These are phyloP conservation scores for button mushroom (Agaricus bisporus) DNA, from an alignment of 768 basidiomycete species.

Conservation along the genomic window DNA sequence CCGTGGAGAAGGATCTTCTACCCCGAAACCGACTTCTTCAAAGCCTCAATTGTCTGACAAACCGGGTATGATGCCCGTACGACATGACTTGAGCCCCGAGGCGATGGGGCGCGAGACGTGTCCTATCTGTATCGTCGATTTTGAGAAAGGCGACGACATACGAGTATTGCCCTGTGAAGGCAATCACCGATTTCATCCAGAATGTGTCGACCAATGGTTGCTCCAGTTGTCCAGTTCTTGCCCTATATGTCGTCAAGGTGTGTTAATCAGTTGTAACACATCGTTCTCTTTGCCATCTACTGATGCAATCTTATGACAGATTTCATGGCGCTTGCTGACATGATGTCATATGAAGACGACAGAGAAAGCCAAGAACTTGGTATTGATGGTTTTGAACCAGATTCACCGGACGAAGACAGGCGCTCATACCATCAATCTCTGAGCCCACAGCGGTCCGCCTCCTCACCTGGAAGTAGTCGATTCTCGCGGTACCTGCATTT, in stretches of 20 bases:
- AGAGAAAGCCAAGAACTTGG: constrained; percentile 3
- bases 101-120: constrained; percentile 81
- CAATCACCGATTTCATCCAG: constrained; percentile 84
- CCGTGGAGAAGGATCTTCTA: constrained; percentile 14
- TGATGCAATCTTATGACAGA: constrained; percentile 23
- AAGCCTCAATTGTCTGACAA: constrained; percentile 7
- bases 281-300: background rate
- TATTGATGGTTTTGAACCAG: background rate
- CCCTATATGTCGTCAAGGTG: constrained; percentile 89
- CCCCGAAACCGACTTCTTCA: background rate
- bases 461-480: constrained; percentile 18
- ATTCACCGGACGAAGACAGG: constrained; percentile 5
- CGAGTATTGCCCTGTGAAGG: constrained; percentile 89
- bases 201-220: constrained; percentile 91
- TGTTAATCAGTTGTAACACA: constrained; percentile 12
- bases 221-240: constrained; percentile 86
- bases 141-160: constrained; percentile 89
- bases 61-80: constrained; percentile 6
- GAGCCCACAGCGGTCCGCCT: background rate
- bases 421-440: constrained; percentile 7
- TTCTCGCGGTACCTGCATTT: constrained; percentile 56
- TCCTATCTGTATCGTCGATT: constrained; percentile 93
- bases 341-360: constrained; percentile 30
- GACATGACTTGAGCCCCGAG: constrained; percentile 47
- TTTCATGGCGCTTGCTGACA: constrained; percentile 56